phyloP scores from a whole-genome alignment of 208 protist genomes.

The Naegleria lovaniensis region DNA sequence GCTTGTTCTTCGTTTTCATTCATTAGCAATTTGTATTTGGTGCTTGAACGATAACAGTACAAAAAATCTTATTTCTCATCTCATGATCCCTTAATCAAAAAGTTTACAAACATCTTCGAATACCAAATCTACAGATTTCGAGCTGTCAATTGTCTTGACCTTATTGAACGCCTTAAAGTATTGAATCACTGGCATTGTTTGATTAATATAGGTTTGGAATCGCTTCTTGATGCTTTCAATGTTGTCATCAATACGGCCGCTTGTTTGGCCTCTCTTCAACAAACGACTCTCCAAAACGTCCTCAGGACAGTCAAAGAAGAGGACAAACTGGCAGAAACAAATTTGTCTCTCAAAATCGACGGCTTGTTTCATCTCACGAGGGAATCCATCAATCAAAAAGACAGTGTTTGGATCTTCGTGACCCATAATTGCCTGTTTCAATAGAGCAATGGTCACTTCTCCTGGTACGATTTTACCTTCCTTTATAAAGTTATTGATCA shows the following conservation, averaged over 20 bases:
- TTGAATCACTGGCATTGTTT: conserved; percentile 34
- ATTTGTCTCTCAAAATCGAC: conserved; percentile 35
- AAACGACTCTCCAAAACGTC: conserved; percentile 20
- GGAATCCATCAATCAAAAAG: conserved; percentile 39
- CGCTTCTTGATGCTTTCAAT: conserved; percentile 27
- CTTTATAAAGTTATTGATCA: neutral
- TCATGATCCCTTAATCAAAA: neutral
- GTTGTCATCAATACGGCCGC: conserved; percentile 30
- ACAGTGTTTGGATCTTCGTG: conserved; percentile 1
- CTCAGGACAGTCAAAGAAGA: conserved; percentile 34
- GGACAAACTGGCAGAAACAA: conserved; percentile 19
- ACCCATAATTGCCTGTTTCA: conserved; percentile 16
- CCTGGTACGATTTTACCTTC: conserved; percentile 28
- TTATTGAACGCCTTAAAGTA: conserved; percentile 26
- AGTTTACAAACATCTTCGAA: conserved; percentile 10
- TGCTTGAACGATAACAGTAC: neutral
- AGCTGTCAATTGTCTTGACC: conserved; percentile 23
- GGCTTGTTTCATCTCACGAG: conserved; percentile 36
- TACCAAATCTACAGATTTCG: neutral
- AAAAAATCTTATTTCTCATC: neutral
- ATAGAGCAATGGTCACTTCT: conserved; percentile 22
- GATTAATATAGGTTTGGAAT: conserved; percentile 24
- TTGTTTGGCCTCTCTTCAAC: conserved; percentile 23
- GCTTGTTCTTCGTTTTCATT: too few relatives aligned
- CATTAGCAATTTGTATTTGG: too few relatives aligned